A percentile compares a stretch with the other conserved stretches of the same genome.
phyloP scores from a whole-genome alignment of 495 filamentous ascomycete genomes.

The Xanthoparmelia taractica region DNA sequence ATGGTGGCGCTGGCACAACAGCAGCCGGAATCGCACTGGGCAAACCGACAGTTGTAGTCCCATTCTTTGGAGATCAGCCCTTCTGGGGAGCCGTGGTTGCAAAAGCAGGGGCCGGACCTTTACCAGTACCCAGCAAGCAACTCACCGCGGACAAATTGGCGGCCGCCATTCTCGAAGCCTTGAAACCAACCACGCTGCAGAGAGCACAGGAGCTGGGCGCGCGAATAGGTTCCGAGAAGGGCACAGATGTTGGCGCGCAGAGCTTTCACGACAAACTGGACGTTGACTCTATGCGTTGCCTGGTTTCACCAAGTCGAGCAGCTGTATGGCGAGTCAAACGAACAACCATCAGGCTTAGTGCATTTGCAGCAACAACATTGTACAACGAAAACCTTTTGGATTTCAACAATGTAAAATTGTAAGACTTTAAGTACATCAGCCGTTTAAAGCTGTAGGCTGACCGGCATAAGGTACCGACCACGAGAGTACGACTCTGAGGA shows the following conservation, averaged over 20 bases:
- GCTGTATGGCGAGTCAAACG: constrained; percentile 66
- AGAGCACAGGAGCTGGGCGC: constrained; percentile 52
- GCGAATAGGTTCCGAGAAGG: constrained; percentile 57
- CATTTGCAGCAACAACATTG: constrained; percentile 59
- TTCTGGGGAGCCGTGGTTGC: constrained; percentile 78
- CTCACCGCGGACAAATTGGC: constrained; percentile 57
- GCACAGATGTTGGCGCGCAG: constrained; percentile 53
- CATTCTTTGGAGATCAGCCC: constrained; percentile 80
- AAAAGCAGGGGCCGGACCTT: constrained; percentile 61
- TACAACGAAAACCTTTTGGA: constrained; percentile 53
- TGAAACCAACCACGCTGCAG: constrained; percentile 48
- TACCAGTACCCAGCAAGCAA: constrained; percentile 61
- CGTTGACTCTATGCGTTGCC: constrained; percentile 53
- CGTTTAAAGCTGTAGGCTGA: constrained; percentile 20
- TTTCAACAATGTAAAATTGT: constrained; percentile 63
- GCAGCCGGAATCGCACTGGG: constrained; percentile 63
- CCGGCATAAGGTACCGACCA: constrained; percentile 48
- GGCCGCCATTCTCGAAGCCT: constrained; percentile 49
- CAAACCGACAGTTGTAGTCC: constrained; percentile 66
- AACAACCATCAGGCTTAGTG: constrained; percentile 54
- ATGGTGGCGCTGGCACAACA: constrained; percentile 76
- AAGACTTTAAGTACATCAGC: constrained; percentile 24
- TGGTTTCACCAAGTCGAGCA: constrained; percentile 52
- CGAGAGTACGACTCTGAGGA: constrained; percentile 65
- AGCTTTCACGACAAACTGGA: constrained; percentile 64